A percentile compares a stretch with the other conserved stretches of the same genome.
Conservation (phyloP, 352 stramenopile species). For the Lagenidium sp. region DNA sequence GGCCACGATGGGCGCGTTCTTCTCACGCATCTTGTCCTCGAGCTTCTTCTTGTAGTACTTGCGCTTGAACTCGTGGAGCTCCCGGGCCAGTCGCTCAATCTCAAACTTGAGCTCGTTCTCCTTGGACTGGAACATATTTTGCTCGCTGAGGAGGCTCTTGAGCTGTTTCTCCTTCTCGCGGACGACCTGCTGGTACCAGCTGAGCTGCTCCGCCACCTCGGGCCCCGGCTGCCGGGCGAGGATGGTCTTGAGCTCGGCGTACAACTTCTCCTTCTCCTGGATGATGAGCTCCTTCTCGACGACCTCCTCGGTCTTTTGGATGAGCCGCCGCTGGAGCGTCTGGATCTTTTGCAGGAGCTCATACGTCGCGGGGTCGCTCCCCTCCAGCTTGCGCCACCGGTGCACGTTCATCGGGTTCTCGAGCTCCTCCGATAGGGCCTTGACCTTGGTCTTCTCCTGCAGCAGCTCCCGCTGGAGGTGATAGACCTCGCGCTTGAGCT, state of each 20-base stretch:
- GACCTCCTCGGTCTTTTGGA: slow-evolving; percentile 94
- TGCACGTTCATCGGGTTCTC: slow-evolving; percentile 98
- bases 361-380: slow-evolving; percentile 92
- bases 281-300: slow-evolving; percentile 94
- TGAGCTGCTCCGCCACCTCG: slow-evolving; percentile 94
- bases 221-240: slow-evolving; percentile 89
- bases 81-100: slow-evolving; percentile 86
- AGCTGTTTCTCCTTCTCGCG: slow-evolving; percentile 96
- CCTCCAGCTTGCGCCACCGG: slow-evolving; percentile 96
- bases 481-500: slow-evolving; percentile 85
- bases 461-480: slow-evolving; percentile 89
- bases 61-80: slow-evolving; percentile 92
- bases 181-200: slow-evolving; percentile 92
- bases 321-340: slow-evolving; percentile 91
- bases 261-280: slow-evolving; percentile 94
- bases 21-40: slow-evolving; percentile 76
- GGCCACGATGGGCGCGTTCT: slow-evolving; percentile 24
- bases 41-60: slow-evolving; percentile 95
- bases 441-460: slow-evolving; percentile 96
- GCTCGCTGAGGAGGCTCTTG: slow-evolving; percentile 94
- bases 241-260: slow-evolving; percentile 92
- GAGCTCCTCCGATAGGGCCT: slow-evolving; percentile 92
- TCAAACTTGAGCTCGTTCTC: slow-evolving; percentile 95
- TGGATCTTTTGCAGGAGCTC: slow-evolving; percentile 97
- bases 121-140: slow-evolving; percentile 96